Conservation (phyloP, 768 basidiomycete species). For the Filobasidium floriforme region DNA sequence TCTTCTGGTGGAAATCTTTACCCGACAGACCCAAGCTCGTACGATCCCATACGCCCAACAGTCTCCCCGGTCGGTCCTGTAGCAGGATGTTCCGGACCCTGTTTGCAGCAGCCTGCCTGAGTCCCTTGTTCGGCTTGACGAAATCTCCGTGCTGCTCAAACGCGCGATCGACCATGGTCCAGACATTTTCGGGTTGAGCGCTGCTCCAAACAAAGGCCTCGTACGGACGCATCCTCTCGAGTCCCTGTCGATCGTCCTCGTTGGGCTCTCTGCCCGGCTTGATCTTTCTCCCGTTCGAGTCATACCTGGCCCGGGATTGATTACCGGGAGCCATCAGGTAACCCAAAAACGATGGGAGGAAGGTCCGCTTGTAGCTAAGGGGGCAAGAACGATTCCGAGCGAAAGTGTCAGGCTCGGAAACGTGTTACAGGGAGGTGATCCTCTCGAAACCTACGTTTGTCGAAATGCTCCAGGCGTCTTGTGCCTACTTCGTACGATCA, state of each 20-base stretch:
- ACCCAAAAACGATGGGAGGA: constrained; percentile 35
- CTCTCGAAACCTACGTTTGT: constrained; percentile 7
- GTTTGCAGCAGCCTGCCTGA: not conserved
- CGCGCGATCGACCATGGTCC: constrained; percentile 34
- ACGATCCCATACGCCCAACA: constrained; percentile 41
- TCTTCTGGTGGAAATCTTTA: constrained; percentile 33
- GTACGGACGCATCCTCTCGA: constrained; percentile 28
- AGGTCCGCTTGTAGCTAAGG: constrained; percentile 31
- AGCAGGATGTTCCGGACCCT: constrained; percentile 17
- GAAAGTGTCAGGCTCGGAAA: not conserved
- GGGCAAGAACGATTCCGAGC: not conserved
- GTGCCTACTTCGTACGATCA: constrained; percentile 28
- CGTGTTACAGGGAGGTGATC: not conserved
- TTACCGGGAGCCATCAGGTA: constrained; percentile 29
- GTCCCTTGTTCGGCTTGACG: not conserved
- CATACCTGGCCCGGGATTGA: not conserved
- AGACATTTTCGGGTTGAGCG: constrained; percentile 41
- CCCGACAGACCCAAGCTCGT: constrained; percentile 35
- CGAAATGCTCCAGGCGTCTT: constrained; percentile 5
- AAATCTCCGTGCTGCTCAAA: constrained; percentile 26
- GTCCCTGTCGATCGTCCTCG: constrained; percentile 12
- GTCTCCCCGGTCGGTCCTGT: constrained; percentile 26
- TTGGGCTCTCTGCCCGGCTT: constrained; percentile 1
- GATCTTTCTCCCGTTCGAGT: not conserved
- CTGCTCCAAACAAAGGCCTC: constrained; percentile 43